Conservation (phyloP, 208 protist species). For the Phytomonas sp. region DNA sequence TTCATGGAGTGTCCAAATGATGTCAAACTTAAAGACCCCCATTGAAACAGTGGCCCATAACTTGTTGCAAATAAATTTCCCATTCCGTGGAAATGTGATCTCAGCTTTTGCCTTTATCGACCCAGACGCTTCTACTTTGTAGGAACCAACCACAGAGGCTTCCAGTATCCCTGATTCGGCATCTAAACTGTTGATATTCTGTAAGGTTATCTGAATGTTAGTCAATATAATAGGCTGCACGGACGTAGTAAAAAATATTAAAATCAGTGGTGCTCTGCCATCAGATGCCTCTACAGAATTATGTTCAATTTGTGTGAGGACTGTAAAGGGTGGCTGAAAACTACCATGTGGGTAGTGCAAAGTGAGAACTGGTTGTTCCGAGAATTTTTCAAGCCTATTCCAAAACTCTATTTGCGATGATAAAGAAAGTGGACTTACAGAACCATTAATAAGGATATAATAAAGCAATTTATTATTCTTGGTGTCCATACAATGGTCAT, state of each 20-base stretch:
- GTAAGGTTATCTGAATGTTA: slow-evolving; percentile 15
- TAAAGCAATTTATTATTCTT: not conserved
- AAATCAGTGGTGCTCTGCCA: slow-evolving; percentile 9
- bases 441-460: slow-evolving; percentile 16
- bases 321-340: slow-evolving; percentile 25
- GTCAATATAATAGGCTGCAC: slow-evolving; percentile 7
- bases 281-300: slow-evolving; percentile 12
- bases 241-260: slow-evolving; percentile 29
- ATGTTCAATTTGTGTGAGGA: slow-evolving; percentile 16
- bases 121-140: slow-evolving; percentile 7
- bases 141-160: slow-evolving; percentile 4
- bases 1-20: not conserved
- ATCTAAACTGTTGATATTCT: not conserved
- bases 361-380: slow-evolving; percentile 10
- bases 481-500: not conserved
- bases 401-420: slow-evolving; percentile 16
- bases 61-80: slow-evolving; percentile 29
- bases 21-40: not conserved
- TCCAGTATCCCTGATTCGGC: slow-evolving; percentile 8
- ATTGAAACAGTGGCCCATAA: slow-evolving; percentile 13
- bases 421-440: slow-evolving; percentile 18
- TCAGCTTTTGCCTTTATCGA: slow-evolving; percentile 12
- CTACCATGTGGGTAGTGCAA: slow-evolving; percentile 20
- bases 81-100: slow-evolving; percentile 24
- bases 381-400: slow-evolving; percentile 11